These are phyloP conservation scores for Streptanthus diversifolius DNA, from an alignment of 345 rosid species.

Conservation along the genomic window DNA sequence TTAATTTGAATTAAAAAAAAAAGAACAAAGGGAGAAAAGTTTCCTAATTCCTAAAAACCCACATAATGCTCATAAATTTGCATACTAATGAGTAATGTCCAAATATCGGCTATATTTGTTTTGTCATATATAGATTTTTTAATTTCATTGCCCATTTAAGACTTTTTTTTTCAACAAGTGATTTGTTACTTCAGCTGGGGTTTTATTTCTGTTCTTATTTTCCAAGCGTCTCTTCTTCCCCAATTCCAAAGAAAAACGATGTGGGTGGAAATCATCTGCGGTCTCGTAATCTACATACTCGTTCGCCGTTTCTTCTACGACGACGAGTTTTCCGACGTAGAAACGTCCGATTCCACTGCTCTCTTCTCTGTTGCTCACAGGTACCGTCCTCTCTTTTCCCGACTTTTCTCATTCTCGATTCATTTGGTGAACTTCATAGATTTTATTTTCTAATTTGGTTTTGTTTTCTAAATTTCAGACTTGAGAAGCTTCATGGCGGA, in stretches of 20 bases:
- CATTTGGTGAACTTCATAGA: neutral
- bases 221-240: neutral
- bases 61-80: no score
- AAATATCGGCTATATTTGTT: no score
- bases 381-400: slow-evolving; percentile 21
- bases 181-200: slow-evolving; percentile 11
- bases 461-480: slow-evolving; percentile 37
- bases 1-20: no score
- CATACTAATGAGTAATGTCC: no score
- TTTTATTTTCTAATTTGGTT: neutral
- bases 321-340: slow-evolving; percentile 54
- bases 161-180: no score
- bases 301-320: slow-evolving; percentile 49
- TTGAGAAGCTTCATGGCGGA: slow-evolving; percentile 85
- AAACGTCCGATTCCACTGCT: slow-evolving; percentile 58
- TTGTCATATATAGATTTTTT: no score
- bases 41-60: no score
- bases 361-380: slow-evolving; percentile 69
- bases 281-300: slow-evolving; percentile 53
- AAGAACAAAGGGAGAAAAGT: no score
- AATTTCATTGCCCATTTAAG: no score
- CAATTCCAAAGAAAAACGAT: slow-evolving; percentile 30
- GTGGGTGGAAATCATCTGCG: slow-evolving; percentile 85
- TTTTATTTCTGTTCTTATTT: neutral
- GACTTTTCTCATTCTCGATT: neutral